Evolutionary conservation across 2,329 filamentous ascomycete genomes (phyloP).

Genomic region (Penicillium rolfsii): DNA sequence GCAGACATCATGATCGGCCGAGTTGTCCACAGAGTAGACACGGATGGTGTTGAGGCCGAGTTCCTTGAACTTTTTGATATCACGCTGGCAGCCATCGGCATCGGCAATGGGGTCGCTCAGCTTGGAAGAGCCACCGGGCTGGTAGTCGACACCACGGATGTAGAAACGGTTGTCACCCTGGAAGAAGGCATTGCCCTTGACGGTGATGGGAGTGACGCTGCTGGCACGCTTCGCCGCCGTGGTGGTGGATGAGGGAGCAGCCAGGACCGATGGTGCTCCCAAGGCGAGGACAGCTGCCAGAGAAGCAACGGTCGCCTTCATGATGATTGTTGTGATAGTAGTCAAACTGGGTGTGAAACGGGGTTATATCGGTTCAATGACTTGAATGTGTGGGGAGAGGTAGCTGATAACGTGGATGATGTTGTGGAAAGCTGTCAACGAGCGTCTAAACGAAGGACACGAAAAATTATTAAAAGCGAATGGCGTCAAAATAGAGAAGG

Average conservation of each 20-base stretch:
- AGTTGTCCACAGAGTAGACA: slow-evolving; percentile 92
- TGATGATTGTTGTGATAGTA: slow-evolving; percentile 38
- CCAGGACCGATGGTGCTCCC: slow-evolving; percentile 52
- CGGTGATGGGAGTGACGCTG: slow-evolving; percentile 59
- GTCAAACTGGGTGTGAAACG: not conserved
- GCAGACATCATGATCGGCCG: slow-evolving; percentile 76
- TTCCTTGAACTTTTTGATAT: slow-evolving; percentile 79
- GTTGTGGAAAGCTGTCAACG: not conserved
- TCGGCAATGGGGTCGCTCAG: slow-evolving; percentile 77
- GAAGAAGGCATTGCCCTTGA: slow-evolving; percentile 70
- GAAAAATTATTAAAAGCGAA: slow-evolving; percentile 32
- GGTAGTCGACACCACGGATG: slow-evolving; percentile 63
- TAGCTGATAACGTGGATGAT: not conserved
- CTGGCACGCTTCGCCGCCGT: slow-evolving; percentile 48
- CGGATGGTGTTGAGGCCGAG: slow-evolving; percentile 89
- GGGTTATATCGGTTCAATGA: not conserved
- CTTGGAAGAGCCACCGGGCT: slow-evolving; percentile 66
- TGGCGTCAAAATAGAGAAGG: slow-evolving; percentile 30
- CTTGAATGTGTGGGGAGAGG: not conserved
- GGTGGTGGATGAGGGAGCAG: slow-evolving; percentile 38
- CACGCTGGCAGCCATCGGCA: slow-evolving; percentile 69
- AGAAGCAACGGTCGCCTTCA: slow-evolving; percentile 57
- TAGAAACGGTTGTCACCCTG: slow-evolving; percentile 62
- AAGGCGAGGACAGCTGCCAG: slow-evolving; percentile 53
- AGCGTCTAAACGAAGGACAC: slow-evolving; percentile 24